A percentile compares a stretch with the other conserved stretches of the same genome.
These are phyloP conservation scores for Mycosphaerelloides madeirae DNA, from an alignment of 2,329 filamentous ascomycete genomes.

Conservation along the genomic window DNA sequence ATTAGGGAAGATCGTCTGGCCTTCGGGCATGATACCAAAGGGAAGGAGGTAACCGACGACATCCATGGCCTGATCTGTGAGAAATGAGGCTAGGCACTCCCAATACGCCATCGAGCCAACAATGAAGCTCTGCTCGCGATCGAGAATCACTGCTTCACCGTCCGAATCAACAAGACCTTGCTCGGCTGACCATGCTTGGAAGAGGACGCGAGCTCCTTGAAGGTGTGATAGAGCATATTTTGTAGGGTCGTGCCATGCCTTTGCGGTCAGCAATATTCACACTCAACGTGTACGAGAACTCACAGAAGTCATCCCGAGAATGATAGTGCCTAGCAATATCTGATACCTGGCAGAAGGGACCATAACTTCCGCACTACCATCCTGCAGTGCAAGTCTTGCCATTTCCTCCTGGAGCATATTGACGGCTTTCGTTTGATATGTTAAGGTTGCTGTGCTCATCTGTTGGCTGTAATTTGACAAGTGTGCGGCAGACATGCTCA, in stretches of 20 bases:
- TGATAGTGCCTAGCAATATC: constrained; percentile 9
- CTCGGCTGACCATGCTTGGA: constrained; percentile 11
- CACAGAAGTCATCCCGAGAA: constrained; percentile 13
- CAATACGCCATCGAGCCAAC: constrained; percentile 15
- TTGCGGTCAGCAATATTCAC: not conserved
- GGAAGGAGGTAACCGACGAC: constrained; percentile 6
- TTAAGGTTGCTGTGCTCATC: constrained; percentile 6
- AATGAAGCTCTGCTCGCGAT: constrained; percentile 15
- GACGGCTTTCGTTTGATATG: constrained; percentile 10
- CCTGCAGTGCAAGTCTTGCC: not conserved
- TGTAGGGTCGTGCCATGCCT: constrained; percentile 12
- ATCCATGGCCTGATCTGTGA: constrained; percentile 9
- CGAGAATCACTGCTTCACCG: constrained; percentile 2
- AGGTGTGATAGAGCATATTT: constrained; percentile 10
- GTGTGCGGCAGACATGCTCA: constrained; percentile 12
- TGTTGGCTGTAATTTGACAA: constrained; percentile 9
- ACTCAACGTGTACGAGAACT: not conserved
- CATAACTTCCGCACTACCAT: not conserved
- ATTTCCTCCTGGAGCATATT: constrained; percentile 10
- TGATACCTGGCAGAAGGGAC: constrained; percentile 1
- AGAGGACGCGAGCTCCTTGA: constrained; percentile 9
- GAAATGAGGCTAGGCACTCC: constrained; percentile 15
- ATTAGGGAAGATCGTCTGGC: constrained; percentile 10
- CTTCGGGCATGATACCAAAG: constrained; percentile 6
- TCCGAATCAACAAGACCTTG: constrained; percentile 1